These are phyloP conservation scores for Rickenella mellea DNA, from an alignment of 768 basidiomycete species.

Conservation along the genomic window DNA sequence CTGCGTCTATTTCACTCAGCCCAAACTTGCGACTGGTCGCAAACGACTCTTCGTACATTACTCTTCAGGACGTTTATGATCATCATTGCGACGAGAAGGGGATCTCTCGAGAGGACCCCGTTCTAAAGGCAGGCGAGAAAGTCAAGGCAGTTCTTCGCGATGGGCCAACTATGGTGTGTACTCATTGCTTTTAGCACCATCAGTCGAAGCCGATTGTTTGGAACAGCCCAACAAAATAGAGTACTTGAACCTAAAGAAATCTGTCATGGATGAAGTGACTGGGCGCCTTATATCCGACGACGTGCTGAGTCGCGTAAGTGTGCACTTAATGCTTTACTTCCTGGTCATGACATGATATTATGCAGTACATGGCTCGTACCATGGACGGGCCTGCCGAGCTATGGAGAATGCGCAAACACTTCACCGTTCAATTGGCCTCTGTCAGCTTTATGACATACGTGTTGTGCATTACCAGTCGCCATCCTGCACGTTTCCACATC, in stretches of 20 bases:
- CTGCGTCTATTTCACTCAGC: slow-evolving; percentile 76
- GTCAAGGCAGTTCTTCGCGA: slow-evolving; percentile 60
- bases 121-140: slow-evolving; percentile 80
- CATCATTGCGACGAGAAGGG: slow-evolving; percentile 69
- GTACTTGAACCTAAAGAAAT: slow-evolving; percentile 65
- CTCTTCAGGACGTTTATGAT: slow-evolving; percentile 91
- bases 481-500: slow-evolving; percentile 78
- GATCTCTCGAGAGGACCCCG: slow-evolving; percentile 80
- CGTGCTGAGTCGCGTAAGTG: slow-evolving; percentile 66
- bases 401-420: slow-evolving; percentile 97
- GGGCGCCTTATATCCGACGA: slow-evolving; percentile 86
- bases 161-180: neutral
- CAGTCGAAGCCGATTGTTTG: neutral
- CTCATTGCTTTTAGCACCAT: neutral
- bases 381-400: slow-evolving; percentile 80
- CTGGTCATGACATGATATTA: neutral
- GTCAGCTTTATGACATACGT: slow-evolving; percentile 89
- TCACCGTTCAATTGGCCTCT: slow-evolving; percentile 81
- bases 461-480: slow-evolving; percentile 74
- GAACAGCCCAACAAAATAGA: slow-evolving; percentile 51
- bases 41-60: slow-evolving; percentile 84
- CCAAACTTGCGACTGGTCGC: slow-evolving; percentile 80
- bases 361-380: slow-evolving; percentile 81
- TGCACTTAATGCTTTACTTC: slow-evolving; percentile 4
- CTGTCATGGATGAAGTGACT: slow-evolving; percentile 81